phyloP scores from a whole-genome alignment of 345 rosid species.

The Clarkia xantiana region DNA sequence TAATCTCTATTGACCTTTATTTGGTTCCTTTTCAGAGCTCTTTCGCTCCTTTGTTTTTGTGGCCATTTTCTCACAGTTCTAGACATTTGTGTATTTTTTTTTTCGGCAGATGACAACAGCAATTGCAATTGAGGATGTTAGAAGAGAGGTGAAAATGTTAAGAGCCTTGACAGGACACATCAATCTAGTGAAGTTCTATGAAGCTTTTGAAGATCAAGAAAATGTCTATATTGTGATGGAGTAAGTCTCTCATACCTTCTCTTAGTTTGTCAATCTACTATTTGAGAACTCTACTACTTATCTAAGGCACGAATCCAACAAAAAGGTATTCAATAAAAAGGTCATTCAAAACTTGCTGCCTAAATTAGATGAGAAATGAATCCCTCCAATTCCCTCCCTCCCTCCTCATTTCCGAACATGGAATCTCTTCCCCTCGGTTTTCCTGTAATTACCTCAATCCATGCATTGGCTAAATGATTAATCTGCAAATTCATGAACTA shows the following conservation, averaged over 20 bases:
- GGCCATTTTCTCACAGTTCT: not conserved
- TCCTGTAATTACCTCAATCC: no score
- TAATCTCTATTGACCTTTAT: not conserved
- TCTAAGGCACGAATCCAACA: no score
- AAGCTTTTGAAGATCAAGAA: slow-evolving; percentile 73
- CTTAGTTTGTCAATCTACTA: no score
- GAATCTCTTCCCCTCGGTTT: no score
- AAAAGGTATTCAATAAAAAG: no score
- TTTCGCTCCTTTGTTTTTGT: not conserved
- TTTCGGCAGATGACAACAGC: slow-evolving; percentile 81
- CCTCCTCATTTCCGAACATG: no score
- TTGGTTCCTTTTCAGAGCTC: no score
- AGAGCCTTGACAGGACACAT: slow-evolving; percentile 73
- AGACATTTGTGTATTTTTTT: slow-evolving; percentile 8
- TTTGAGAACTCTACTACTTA: no score
- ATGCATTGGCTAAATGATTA: no score
- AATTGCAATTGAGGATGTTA: slow-evolving; percentile 88
- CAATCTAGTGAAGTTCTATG: slow-evolving; percentile 72
- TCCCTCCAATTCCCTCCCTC: no score
- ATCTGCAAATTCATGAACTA: slow-evolving; percentile 1
- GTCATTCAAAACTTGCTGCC: no score
- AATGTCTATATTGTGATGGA: slow-evolving; percentile 91
- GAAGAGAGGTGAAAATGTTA: slow-evolving; percentile 90
- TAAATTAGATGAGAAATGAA: no score
- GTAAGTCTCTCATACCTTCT: slow-evolving; percentile 31